A percentile compares a stretch with the other conserved stretches of the same genome.
Conservation (phyloP, 192 early-diverging fungal species). For the Gaertneriomyces semiglobifer region DNA sequence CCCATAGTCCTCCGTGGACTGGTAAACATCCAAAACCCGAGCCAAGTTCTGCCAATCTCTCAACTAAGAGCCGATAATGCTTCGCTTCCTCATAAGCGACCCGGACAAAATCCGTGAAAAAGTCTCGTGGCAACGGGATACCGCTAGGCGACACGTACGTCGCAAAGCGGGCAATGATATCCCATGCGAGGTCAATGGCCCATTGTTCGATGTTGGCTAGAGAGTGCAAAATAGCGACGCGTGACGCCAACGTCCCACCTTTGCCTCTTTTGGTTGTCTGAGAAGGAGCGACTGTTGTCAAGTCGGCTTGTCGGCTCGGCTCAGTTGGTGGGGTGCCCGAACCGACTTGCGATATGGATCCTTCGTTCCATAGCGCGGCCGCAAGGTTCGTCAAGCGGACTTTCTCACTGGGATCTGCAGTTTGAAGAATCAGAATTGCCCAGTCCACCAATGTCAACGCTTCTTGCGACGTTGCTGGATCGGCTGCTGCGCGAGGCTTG, state of each 20-base stretch:
- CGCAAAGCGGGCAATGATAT: slow-evolving; percentile 60
- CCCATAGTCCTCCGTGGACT: slow-evolving; percentile 63
- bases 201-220: slow-evolving; percentile 67
- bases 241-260: slow-evolving; percentile 44
- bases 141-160: slow-evolving; percentile 11
- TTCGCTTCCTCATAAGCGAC: slow-evolving; percentile 65
- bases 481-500: too few relatives aligned
- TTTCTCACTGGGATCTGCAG: slow-evolving; percentile 52
- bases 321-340: slow-evolving; percentile 46
- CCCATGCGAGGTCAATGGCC: slow-evolving; percentile 67
- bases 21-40: slow-evolving; percentile 54
- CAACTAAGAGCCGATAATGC: slow-evolving; percentile 55
- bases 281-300: slow-evolving; percentile 43
- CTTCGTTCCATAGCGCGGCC: slow-evolving; percentile 23
- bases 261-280: slow-evolving; percentile 48
- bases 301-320: slow-evolving; percentile 43
- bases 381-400: slow-evolving; percentile 35
- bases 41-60: slow-evolving; percentile 47
- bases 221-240: slow-evolving; percentile 60
- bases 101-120: slow-evolving; percentile 44
- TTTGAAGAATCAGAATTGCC: slow-evolving; percentile 52
- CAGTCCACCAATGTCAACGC: slow-evolving; percentile 38
- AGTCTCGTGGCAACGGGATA: slow-evolving; percentile 23
- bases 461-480: neutral
- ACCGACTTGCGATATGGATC: slow-evolving; percentile 31